A percentile compares a stretch with the other conserved stretches of the same genome.
Conservation (phyloP, 352 stramenopile genomes). For the Plasmopara muralis region DNA sequence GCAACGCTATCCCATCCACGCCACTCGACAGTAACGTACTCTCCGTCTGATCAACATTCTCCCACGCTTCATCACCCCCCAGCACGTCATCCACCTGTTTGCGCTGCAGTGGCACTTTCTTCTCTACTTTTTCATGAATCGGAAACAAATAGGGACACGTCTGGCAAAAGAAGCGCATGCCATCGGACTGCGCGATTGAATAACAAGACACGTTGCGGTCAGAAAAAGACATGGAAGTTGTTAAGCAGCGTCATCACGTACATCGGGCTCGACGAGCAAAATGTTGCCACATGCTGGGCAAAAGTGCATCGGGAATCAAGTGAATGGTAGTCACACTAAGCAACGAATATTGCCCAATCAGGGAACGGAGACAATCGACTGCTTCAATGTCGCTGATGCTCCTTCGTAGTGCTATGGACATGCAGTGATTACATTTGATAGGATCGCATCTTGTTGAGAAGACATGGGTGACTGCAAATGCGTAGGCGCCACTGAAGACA, state of each 20-base stretch:
- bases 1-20: too few relatives aligned
- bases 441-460: too few relatives aligned
- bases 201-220: constrained; percentile 2
- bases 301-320: constrained; percentile 66
- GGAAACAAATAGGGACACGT: constrained; percentile 87
- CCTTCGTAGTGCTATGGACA: too few relatives aligned
- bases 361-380: too few relatives aligned
- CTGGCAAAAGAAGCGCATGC: constrained; percentile 88
- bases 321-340: background rate
- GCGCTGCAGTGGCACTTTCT: constrained; percentile 87
- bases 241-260: constrained; percentile 16
- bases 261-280: constrained; percentile 83
- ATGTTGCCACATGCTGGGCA: constrained; percentile 88
- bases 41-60: constrained; percentile 98
- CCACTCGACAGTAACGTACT: constrained; percentile 30
- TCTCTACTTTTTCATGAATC: constrained; percentile 84
- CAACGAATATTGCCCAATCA: background rate
- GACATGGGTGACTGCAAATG: too few relatives aligned
- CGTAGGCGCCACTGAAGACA: too few relatives aligned
- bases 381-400: too few relatives aligned
- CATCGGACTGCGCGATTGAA: constrained; percentile 49
- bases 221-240: background rate
- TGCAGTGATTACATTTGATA: too few relatives aligned
- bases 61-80: constrained; percentile 94
- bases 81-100: constrained; percentile 99